These are phyloP conservation scores for Pogostemon cablin DNA, from an alignment of 257 asterid genomes.

Conservation along the genomic window DNA sequence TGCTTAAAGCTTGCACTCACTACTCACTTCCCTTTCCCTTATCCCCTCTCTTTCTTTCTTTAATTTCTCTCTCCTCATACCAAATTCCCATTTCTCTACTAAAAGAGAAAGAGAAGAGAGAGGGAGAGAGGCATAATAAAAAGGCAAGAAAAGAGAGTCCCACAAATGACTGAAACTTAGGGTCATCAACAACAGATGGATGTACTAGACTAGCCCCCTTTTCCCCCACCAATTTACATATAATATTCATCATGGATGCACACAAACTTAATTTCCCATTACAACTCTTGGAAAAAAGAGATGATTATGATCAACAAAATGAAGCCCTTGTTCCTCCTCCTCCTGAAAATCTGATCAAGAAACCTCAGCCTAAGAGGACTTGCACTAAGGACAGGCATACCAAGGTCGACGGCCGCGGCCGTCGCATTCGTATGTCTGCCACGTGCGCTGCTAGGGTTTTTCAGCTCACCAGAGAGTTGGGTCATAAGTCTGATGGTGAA, in stretches of 20 bases:
- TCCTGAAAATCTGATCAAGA: constrained; percentile 29
- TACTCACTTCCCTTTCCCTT: constrained; percentile 39
- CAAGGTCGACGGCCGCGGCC: constrained; percentile 57
- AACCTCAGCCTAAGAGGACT: constrained; percentile 49
- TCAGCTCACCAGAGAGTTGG: constrained; percentile 68
- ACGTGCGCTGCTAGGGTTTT: constrained; percentile 86
- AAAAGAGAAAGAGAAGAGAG: background rate
- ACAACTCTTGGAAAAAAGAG: constrained; percentile 56
- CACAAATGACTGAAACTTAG: constrained; percentile 43
- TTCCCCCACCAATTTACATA: constrained; percentile 21
- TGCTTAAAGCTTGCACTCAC: constrained; percentile 75
- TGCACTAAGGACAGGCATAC: constrained; percentile 73
- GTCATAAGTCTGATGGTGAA: constrained; percentile 53
- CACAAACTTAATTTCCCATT: constrained; percentile 55
- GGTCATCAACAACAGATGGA: constrained; percentile 42
- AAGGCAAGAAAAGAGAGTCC: constrained; percentile 31
- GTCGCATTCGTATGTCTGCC: constrained; percentile 81
- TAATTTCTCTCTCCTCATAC: constrained; percentile 31
- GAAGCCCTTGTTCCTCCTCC: background rate
- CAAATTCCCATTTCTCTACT: constrained; percentile 17
- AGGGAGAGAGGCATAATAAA: background rate
- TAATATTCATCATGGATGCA: constrained; percentile 46
- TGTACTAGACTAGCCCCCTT: constrained; percentile 1
- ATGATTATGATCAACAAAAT: background rate
- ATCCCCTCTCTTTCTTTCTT: constrained; percentile 19